These are phyloP conservation scores for Phyllostachys edulis DNA, from an alignment of 176 grass and related monocot species.

Conservation along the genomic window DNA sequence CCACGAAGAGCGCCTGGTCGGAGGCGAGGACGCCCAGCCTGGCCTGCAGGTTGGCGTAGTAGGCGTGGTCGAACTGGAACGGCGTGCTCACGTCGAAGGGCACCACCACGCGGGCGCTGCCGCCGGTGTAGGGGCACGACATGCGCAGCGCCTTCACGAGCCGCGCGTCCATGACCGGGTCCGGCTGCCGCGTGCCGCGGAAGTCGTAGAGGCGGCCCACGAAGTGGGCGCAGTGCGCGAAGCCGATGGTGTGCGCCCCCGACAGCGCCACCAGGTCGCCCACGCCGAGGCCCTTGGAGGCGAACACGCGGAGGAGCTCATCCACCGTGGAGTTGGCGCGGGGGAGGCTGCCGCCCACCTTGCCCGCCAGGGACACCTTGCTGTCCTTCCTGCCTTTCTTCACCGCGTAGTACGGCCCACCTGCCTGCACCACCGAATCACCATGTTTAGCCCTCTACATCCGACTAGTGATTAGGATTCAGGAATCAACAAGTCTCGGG, in stretches of 20 bases:
- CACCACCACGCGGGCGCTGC: slow-evolving; percentile 58
- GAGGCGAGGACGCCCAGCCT: slow-evolving; percentile 71
- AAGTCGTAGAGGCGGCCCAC: slow-evolving; percentile 61
- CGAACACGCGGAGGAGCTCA: slow-evolving; percentile 82
- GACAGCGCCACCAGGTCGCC: slow-evolving; percentile 58
- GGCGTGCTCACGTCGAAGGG: slow-evolving; percentile 72
- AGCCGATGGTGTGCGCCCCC: slow-evolving; percentile 76
- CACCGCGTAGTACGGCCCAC: slow-evolving; percentile 70
- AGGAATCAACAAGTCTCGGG: no score
- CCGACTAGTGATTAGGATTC: no score
- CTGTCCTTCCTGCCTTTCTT: slow-evolving; percentile 93
- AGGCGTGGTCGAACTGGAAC: slow-evolving; percentile 68
- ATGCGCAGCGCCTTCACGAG: slow-evolving; percentile 75
- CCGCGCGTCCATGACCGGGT: slow-evolving; percentile 73
- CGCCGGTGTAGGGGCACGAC: slow-evolving; percentile 60
- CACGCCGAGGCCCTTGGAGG: slow-evolving; percentile 51
- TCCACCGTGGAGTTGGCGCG: slow-evolving; percentile 75
- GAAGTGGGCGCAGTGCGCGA: slow-evolving; percentile 77
- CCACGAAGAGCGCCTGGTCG: slow-evolving; percentile 77
- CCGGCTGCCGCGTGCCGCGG: slow-evolving; percentile 43
- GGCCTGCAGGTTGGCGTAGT: slow-evolving; percentile 71
- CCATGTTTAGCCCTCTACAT: no score
- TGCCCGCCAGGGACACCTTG: slow-evolving; percentile 67
- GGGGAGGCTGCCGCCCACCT: slow-evolving; percentile 63
- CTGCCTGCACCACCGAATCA: slow-evolving; percentile 46